A percentile compares a stretch with the other conserved stretches of the same genome.
phyloP scores from a whole-genome alignment of 2,329 filamentous ascomycete genomes.

The Apiospora phragmitis region DNA sequence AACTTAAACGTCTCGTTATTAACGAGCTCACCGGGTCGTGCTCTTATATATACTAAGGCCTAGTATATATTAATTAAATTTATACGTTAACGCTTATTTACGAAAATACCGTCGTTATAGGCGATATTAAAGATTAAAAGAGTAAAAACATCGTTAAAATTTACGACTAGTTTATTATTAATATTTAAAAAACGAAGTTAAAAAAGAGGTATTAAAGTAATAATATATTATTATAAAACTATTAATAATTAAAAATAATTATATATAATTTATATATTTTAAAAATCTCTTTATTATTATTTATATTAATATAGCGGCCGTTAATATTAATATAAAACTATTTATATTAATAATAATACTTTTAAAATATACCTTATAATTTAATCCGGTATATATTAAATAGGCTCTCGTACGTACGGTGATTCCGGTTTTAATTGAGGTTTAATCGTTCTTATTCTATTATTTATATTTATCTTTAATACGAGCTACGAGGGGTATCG shows the following conservation, averaged over 20 bases:
- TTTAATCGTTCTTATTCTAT: too few relatives aligned
- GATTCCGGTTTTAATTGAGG: too few relatives aligned
- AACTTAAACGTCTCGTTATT: conserved; percentile 27
- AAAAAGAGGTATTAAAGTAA: conserved; percentile 25
- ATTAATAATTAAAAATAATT: conserved; percentile 14
- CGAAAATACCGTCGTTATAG: too few relatives aligned
- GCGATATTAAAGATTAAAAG: too few relatives aligned
- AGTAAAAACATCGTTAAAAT: too few relatives aligned
- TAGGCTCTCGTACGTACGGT: too few relatives aligned
- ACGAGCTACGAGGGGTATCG: too few relatives aligned
- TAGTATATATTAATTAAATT: conserved; percentile 28
- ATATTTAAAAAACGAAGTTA: too few relatives aligned
- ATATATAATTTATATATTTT: conserved; percentile 22
- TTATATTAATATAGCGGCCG: conserved; percentile 16
- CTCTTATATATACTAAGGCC: conserved; percentile 28
- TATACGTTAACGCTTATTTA: conserved; percentile 26
- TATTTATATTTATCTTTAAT: too few relatives aligned
- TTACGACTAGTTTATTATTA: too few relatives aligned
- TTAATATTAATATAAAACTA: conserved; percentile 16
- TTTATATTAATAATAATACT: conserved; percentile 19
- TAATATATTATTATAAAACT: conserved; percentile 22
- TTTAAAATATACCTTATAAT: conserved; percentile 12
- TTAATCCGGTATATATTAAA: conserved; percentile 20
- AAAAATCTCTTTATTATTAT: conserved; percentile 17
- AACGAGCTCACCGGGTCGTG: conserved; percentile 29